Evolutionary conservation across 176 grass and related monocot genomes (phyloP).

Genomic region (Aegilops speltoides): DNA sequence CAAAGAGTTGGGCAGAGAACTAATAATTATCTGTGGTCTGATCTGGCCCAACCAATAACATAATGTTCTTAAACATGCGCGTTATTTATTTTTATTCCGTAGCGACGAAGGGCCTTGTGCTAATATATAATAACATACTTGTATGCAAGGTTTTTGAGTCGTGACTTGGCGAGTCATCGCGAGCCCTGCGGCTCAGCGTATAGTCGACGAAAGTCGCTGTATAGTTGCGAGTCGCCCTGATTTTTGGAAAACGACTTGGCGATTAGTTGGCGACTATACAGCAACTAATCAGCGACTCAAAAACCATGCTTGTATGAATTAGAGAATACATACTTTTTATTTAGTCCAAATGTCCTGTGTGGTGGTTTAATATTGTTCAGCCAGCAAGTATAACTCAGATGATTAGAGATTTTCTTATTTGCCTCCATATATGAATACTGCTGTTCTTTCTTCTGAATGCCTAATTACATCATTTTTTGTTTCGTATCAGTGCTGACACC

Average conservation of each 20-base stretch:
- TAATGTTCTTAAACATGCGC: not conserved
- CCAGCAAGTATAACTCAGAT: not conserved
- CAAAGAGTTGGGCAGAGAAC: not conserved
- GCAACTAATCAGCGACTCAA: no score
- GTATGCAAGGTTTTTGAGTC: no score
- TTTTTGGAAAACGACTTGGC: no score
- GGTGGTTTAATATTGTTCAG: not conserved
- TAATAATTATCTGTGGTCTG: not conserved
- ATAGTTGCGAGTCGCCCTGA: no score
- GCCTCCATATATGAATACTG: not conserved
- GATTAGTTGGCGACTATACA: no score
- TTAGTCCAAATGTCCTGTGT: not conserved
- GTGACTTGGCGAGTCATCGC: no score
- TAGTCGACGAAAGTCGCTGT: no score
- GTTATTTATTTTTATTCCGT: not conserved
- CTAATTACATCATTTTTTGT: not conserved
- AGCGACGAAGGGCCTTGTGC: not conserved
- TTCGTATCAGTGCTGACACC: not conserved
- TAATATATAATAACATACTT: not conserved
- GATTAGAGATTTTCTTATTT: not conserved
- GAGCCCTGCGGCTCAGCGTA: no score
- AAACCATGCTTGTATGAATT: not conserved
- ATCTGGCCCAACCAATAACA: not conserved
- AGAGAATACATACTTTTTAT: not conserved
- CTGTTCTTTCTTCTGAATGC: slow-evolving; percentile 20